A percentile compares a stretch with the other conserved stretches of the same genome.
These are phyloP conservation scores for Zalaria obscura DNA, from an alignment of 2,329 filamentous ascomycete species.

Conservation along the genomic window DNA sequence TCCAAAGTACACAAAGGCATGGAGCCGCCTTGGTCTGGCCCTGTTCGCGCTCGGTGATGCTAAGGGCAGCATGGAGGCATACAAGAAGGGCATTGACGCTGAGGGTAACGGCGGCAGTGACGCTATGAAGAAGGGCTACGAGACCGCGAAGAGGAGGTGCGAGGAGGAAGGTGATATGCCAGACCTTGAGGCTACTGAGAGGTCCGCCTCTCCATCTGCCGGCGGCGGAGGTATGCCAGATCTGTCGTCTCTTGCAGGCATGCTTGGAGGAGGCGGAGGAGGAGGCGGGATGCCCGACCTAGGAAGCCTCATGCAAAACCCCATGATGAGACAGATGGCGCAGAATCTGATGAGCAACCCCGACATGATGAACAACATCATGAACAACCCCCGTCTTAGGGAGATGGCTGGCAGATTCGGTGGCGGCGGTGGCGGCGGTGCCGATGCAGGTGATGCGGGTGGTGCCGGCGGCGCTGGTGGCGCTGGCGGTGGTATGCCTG, in stretches of 20 bases:
- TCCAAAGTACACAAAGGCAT: conserved; percentile 91
- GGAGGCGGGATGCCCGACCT: conserved; percentile 79
- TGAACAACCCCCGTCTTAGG: conserved; percentile 81
- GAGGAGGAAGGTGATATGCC: conserved; percentile 56
- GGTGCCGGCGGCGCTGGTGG: conserved; percentile 17
- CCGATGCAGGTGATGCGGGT: conserved; percentile 16
- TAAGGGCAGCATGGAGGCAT: conserved; percentile 86
- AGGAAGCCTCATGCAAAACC: conserved; percentile 81
- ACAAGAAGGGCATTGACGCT: conserved; percentile 79
- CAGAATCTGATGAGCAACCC: conserved; percentile 97
- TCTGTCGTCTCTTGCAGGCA: conserved; percentile 24
- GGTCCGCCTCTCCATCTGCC: conserved; percentile 18
- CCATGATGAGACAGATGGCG: conserved; percentile 96
- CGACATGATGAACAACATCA: conserved; percentile 76
- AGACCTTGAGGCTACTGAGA: conserved; percentile 13
- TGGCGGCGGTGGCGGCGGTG: conserved; percentile 26
- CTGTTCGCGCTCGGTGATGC: conserved; percentile 85
- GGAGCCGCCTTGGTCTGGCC: conserved; percentile 84
- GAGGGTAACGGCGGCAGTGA: conserved; percentile 91
- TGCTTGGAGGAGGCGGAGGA: conserved; percentile 43
- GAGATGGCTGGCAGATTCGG: conserved; percentile 77
- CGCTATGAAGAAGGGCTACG: conserved; percentile 92
- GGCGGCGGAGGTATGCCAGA: conserved; percentile 29
- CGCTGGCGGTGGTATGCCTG: conserved; percentile 71
- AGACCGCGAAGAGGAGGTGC: conserved; percentile 79